A percentile compares a stretch with the other conserved stretches of the same genome.
Conservation (phyloP, 148 eudicot species). For the Cornus kousa region DNA sequence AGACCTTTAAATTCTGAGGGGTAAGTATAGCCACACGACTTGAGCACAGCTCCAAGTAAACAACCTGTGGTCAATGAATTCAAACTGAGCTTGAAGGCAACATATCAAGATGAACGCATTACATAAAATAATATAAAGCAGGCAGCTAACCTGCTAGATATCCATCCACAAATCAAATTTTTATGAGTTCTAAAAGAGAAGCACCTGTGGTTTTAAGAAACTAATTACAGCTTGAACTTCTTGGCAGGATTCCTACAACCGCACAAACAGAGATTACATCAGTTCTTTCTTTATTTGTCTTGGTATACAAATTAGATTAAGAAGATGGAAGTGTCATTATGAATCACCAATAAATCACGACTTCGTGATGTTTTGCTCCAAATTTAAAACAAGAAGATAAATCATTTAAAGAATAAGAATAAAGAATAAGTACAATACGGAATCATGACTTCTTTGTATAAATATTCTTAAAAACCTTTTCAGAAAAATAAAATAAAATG, state of each 20-base stretch:
- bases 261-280: slow-evolving; percentile 1
- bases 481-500: neutral
- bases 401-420: neutral
- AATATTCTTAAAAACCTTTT: neutral
- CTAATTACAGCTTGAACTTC: slow-evolving; percentile 87
- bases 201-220: slow-evolving; percentile 83
- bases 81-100: slow-evolving; percentile 7
- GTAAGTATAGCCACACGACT: slow-evolving; percentile 79
- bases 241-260: slow-evolving; percentile 79
- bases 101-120: neutral
- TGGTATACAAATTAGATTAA: neutral
- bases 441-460: neutral
- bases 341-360: neutral
- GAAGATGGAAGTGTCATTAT: neutral
- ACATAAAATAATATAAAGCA: slow-evolving; percentile 1
- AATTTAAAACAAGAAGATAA: neutral
- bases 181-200: slow-evolving; percentile 16
- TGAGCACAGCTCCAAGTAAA: slow-evolving; percentile 88
- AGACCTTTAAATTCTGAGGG: slow-evolving; percentile 70
- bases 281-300: neutral
- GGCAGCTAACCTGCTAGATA: slow-evolving; percentile 9
- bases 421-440: neutral
- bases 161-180: slow-evolving; percentile 9
- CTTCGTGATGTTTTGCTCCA: neutral
- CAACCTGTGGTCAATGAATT: slow-evolving; percentile 50